Percentiles rank a stretch among this genome's conserved stretches.
Conservation (phyloP, 306 rosid genomes). For the Medicago ruthenica region DNA sequence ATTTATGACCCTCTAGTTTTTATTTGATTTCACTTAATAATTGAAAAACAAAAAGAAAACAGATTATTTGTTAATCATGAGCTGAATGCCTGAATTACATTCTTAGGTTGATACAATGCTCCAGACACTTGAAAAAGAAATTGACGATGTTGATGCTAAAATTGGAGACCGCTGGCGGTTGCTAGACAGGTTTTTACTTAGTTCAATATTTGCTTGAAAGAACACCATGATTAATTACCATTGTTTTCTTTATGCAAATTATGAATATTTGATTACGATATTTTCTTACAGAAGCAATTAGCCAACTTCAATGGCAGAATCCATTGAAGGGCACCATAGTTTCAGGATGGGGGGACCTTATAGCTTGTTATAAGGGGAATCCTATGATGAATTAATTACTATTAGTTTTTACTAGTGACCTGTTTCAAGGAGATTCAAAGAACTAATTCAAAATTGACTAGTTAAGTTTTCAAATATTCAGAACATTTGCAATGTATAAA, state of each 20-base stretch:
- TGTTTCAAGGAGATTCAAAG: not conserved
- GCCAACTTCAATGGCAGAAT: constrained; percentile 15
- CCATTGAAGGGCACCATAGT: not conserved
- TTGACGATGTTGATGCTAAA: constrained; percentile 87
- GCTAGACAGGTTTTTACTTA: constrained; percentile 67
- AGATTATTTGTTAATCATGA: constrained; percentile 18
- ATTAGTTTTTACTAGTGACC: constrained; percentile 2
- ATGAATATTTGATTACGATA: constrained; percentile 25
- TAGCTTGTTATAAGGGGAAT: constrained; percentile 7
- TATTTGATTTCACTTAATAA: constrained; percentile 20
- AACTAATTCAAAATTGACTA: constrained; percentile 15
- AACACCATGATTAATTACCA: constrained; percentile 10
- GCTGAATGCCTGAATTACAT: constrained; percentile 5
- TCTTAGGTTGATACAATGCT: constrained; percentile 81
- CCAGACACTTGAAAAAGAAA: constrained; percentile 85
- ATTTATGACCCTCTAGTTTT: constrained; percentile 28
- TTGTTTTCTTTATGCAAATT: constrained; percentile 27
- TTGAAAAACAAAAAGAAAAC: constrained; percentile 15
- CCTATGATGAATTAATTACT: not conserved
- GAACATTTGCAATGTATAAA: not conserved
- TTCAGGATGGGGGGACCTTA: not conserved
- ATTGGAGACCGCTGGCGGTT: constrained; percentile 80
- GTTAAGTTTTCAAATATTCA: not conserved
- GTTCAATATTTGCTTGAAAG: constrained; percentile 30
- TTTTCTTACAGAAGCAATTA: constrained; percentile 18